Percentiles rank a stretch among this genome's conserved stretches.
Conservation (phyloP, 768 basidiomycete genomes). For the Basidioascus undulatus region DNA sequence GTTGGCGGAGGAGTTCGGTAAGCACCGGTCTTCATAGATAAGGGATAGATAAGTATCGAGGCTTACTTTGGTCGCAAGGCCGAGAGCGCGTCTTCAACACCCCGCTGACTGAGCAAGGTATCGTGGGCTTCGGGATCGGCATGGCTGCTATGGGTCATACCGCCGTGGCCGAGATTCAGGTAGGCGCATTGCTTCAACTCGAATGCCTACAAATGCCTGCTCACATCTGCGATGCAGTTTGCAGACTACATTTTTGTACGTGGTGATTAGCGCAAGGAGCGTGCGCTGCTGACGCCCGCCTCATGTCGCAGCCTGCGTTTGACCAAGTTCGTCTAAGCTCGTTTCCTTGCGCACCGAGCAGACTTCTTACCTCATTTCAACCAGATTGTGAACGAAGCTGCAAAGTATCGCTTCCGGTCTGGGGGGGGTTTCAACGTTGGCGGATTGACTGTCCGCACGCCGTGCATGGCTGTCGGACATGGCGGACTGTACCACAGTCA, state of each 20-base stretch:
- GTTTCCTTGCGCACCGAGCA: too few species aligned
- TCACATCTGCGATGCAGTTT: conserved; percentile 39
- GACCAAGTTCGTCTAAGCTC: conserved; percentile 54
- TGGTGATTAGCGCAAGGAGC: too few species aligned
- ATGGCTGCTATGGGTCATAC: conserved; percentile 80
- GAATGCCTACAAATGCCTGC: too few species aligned
- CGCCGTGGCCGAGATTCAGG: conserved; percentile 67
- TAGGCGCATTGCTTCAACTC: conserved; percentile 10
- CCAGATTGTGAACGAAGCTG: conserved; percentile 81
- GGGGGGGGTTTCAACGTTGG: conserved; percentile 60
- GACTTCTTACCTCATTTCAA: background rate
- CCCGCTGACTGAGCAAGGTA: conserved; percentile 43
- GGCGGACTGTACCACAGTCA: conserved; percentile 87
- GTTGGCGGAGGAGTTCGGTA: conserved; percentile 77
- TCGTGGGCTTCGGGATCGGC: conserved; percentile 83
- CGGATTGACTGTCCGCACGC: conserved; percentile 25
- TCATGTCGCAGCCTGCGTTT: conserved; percentile 82
- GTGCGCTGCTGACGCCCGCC: too few species aligned
- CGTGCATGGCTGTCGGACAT: conserved; percentile 76
- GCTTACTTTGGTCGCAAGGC: conserved; percentile 24
- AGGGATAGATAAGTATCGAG: conserved; percentile 6
- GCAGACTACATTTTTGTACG: conserved; percentile 79
- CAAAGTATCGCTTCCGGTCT: conserved; percentile 74
- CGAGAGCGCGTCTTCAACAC: conserved; percentile 88
- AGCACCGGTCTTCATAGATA: conserved; percentile 10